Base-by-base conservation (phyloP, 345 rosid species). In the Brassica rapa region DNA sequence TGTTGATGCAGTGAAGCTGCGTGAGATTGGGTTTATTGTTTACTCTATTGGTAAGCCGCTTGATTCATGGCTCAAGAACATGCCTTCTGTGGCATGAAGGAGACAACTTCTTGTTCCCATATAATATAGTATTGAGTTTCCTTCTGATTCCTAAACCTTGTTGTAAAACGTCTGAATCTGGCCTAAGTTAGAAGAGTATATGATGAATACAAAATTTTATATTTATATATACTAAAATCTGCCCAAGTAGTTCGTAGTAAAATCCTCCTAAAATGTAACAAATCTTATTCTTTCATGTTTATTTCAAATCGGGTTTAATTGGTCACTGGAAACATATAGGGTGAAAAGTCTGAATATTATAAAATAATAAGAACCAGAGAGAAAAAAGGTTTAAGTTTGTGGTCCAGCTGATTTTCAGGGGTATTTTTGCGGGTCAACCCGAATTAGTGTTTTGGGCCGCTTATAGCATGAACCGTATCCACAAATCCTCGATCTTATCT, bases 21-120 rank as follows among this genome's bases (percentile, higher is more conserved):
- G 97, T 82, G 79, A 86, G 83, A 88, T 91, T 35, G 97, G 98
- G 0, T 93, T 93, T 74, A 86, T 91, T 6, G 98, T 91, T 6
- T 93, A 89, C 68, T 82, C 89, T 3, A 88, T 88, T 23, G 84
- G 86, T 30, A 83, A 83, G 65, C 80, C 83, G 11, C 77, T 81
- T 60, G 80, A 81, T 76, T 59, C 70, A 66, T 81, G 83, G 83
- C 70, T 71, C 59, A 81, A 66, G 65, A 57, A 81, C 77, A 81
- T 76, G 61, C 80, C 83, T 43, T 75, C 77, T 11, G 80, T 71
- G 24, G 83, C 70, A 59, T 80, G 74, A 80, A 80, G 65, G 6
- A 25, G 68, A 9, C 41, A 66, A 30, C 29, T 39, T 71, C 25
- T 12, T 55, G 5, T 55, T 71, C 43, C 23, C 60, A 41, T 29